phyloP scores from a whole-genome alignment of 2,329 filamentous ascomycete genomes.

The Parastagonospora avenae region DNA sequence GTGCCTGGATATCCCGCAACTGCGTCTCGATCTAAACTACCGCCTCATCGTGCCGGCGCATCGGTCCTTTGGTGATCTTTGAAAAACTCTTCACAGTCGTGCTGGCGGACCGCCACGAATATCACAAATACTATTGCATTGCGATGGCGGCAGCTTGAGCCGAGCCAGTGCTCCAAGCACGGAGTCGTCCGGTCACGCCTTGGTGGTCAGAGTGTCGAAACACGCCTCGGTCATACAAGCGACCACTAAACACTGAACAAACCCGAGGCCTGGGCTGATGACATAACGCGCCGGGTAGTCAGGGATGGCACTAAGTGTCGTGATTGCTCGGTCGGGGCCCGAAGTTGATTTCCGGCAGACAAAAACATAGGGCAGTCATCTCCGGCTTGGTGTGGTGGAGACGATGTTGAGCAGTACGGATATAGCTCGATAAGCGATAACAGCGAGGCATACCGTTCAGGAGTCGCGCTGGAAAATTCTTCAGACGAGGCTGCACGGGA shows the following conservation, averaged over 20 bases:
- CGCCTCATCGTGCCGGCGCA: not conserved
- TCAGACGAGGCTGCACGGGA: slow-evolving; percentile 1
- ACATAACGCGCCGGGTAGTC: slow-evolving; percentile 21
- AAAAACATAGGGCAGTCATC: slow-evolving; percentile 5
- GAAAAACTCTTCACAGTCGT: not conserved
- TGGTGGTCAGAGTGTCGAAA: slow-evolving; percentile 29
- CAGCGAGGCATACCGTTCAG: slow-evolving; percentile 3
- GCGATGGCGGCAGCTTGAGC: not conserved
- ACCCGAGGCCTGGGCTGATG: slow-evolving; percentile 13
- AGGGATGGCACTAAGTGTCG: slow-evolving; percentile 17
- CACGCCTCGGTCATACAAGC: slow-evolving; percentile 15
- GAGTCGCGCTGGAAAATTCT: slow-evolving; percentile 1
- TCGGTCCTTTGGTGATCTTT: slow-evolving; percentile 5
- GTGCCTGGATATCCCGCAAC: slow-evolving; percentile 5
- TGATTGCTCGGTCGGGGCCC: slow-evolving; percentile 17
- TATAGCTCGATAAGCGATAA: slow-evolving; percentile 1
- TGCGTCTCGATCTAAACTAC: slow-evolving; percentile 3
- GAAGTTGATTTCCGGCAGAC: slow-evolving; percentile 10
- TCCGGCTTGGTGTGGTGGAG: slow-evolving; percentile 20
- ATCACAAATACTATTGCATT: slow-evolving; percentile 3
- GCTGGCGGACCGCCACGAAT: slow-evolving; percentile 5
- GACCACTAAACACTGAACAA: not conserved
- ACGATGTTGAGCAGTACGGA: slow-evolving; percentile 15
- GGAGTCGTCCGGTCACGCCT: slow-evolving; percentile 16
- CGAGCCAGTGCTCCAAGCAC: not conserved